These are phyloP conservation scores for Trichoderma citrinoviride DNA, from an alignment of 2,329 filamentous ascomycete species.

Conservation along the genomic window DNA sequence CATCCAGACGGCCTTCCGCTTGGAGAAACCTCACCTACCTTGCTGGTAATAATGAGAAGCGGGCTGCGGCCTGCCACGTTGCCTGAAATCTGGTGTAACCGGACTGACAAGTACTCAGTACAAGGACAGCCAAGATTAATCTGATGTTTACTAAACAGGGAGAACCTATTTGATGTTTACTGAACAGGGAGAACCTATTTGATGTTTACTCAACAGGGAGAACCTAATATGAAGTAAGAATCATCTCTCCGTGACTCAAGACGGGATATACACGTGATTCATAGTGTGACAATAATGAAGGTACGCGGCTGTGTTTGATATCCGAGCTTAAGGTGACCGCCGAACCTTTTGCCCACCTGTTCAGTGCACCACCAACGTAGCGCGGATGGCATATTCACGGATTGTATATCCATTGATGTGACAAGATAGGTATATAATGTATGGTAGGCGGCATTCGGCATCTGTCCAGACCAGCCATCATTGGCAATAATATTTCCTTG, in stretches of 20 bases:
- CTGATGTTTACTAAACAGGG: too few relatives aligned
- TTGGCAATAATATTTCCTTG: neutral
- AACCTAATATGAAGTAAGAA: neutral
- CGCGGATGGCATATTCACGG: too few relatives aligned
- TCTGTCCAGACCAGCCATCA: neutral
- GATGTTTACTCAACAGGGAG: too few relatives aligned
- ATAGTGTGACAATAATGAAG: slow-evolving; percentile 16
- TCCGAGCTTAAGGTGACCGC: neutral
- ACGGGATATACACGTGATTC: slow-evolving; percentile 6
- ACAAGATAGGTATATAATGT: neutral
- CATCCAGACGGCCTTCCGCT: slow-evolving; percentile 11
- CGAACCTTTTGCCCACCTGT: too few relatives aligned
- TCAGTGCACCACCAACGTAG: too few relatives aligned
- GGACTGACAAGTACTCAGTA: too few relatives aligned
- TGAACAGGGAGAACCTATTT: too few relatives aligned
- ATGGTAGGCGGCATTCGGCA: neutral
- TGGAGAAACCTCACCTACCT: slow-evolving; percentile 7
- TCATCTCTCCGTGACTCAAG: neutral
- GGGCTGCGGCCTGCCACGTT: neutral
- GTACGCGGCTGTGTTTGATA: neutral
- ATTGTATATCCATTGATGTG: neutral
- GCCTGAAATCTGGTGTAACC: too few relatives aligned
- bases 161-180: too few relatives aligned
- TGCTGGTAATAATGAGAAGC: neutral
- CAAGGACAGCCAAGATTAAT: too few relatives aligned